Evolutionary conservation across 495 filamentous ascomycete species (phyloP).

Genomic region (Letharia columbiana): DNA sequence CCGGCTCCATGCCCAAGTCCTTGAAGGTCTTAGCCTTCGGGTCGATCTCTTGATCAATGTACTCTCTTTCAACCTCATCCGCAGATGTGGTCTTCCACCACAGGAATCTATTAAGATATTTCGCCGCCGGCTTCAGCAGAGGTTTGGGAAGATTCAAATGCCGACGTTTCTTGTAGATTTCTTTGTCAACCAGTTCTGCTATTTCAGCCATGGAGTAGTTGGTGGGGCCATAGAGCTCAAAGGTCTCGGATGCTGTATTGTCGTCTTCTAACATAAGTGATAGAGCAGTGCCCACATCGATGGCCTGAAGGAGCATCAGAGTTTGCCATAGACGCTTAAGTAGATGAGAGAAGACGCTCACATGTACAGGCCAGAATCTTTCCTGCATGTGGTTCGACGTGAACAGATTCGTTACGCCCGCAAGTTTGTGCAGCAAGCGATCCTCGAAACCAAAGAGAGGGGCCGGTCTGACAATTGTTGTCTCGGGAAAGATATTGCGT

Average conservation of each 20-base stretch:
- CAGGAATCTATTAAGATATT: constrained; percentile 62
- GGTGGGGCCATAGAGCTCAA: constrained; percentile 87
- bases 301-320: constrained; percentile 45
- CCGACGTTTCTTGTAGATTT: constrained; percentile 80
- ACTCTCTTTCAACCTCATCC: constrained; percentile 90
- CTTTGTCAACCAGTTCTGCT: constrained; percentile 74
- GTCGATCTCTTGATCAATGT: constrained; percentile 90
- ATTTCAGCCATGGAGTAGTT: constrained; percentile 87
- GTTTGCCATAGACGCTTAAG: not conserved
- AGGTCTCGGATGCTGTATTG: constrained; percentile 80
- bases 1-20: constrained; percentile 81
- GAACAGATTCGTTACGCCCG: constrained; percentile 66
- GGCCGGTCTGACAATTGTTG: constrained; percentile 91
- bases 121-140: constrained; percentile 61
- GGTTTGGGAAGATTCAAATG: constrained; percentile 88
- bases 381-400: constrained; percentile 90
- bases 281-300: constrained; percentile 81
- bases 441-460: constrained; percentile 95
- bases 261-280: constrained; percentile 87
- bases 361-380: constrained; percentile 85
- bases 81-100: constrained; percentile 82
- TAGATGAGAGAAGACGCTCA: constrained; percentile 37
- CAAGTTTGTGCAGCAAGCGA: constrained; percentile 77
- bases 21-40: constrained; percentile 87
- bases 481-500: constrained; percentile 90